Evolutionary conservation across 2,329 filamentous ascomycete genomes (phyloP).

Genomic region (Ustulina deusta): DNA sequence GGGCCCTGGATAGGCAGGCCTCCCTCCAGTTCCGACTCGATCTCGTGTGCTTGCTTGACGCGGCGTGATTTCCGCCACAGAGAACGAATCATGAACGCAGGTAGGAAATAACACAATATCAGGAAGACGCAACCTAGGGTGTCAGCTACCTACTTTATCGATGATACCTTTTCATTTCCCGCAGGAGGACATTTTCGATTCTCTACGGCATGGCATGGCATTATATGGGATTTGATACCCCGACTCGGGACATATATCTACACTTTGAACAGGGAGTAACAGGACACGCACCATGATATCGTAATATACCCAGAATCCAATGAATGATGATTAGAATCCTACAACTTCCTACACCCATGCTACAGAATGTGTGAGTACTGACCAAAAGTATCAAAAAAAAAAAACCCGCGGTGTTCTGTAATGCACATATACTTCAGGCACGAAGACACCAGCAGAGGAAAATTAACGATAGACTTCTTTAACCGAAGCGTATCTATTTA

Average conservation of each 20-base stretch:
- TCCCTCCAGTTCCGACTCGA: no score
- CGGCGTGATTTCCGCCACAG: no score
- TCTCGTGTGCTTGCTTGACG: no score
- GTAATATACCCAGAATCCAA: slow-evolving; percentile 20
- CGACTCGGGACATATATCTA: background rate
- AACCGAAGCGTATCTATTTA: slow-evolving; percentile 2
- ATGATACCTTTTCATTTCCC: no score
- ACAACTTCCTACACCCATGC: background rate
- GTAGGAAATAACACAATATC: background rate
- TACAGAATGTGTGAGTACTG: background rate
- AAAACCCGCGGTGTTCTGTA: background rate
- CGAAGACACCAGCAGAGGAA: background rate
- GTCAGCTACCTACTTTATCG: no score
- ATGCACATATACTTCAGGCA: background rate
- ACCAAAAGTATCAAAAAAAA: background rate
- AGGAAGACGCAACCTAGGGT: background rate
- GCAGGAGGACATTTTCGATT: no score
- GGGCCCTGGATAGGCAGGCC: no score
- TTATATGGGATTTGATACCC: background rate
- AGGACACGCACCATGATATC: background rate
- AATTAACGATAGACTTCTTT: background rate
- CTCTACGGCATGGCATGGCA: background rate
- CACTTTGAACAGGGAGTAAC: background rate
- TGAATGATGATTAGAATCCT: background rate
- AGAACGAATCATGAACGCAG: background rate